These are phyloP conservation scores for Myxozyma udenii DNA, from an alignment of 805 yeast genomes.

Conservation along the genomic window DNA sequence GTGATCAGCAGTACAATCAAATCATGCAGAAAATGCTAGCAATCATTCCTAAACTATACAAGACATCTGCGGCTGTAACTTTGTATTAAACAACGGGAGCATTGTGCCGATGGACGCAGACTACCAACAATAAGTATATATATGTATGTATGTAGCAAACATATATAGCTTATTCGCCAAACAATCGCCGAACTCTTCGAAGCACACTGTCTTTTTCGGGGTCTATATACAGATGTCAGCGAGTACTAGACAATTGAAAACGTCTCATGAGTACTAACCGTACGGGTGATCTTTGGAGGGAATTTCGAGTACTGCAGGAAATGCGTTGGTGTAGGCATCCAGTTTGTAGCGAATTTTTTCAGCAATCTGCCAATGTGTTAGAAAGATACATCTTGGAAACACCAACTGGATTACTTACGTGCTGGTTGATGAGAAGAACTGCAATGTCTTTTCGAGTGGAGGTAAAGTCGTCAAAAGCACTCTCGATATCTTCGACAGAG, in stretches of 20 bases:
- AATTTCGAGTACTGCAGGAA: constrained; percentile 94
- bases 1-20: too few species aligned
- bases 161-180: constrained; percentile 91
- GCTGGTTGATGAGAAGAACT: constrained; percentile 87
- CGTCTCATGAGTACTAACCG: constrained; percentile 33
- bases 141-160: too few species aligned
- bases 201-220: constrained; percentile 96
- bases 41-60: too few species aligned
- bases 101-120: too few species aligned
- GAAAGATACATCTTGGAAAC: not conserved
- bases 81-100: not conserved
- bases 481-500: constrained; percentile 66
- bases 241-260: not conserved
- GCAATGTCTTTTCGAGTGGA: constrained; percentile 82
- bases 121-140: too few species aligned
- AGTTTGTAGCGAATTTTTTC: constrained; percentile 80
- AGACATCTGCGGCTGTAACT: not conserved
- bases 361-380: constrained; percentile 49
- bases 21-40: too few species aligned
- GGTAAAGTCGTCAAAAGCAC: constrained; percentile 73
- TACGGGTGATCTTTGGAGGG: constrained; percentile 99
- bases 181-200: constrained; percentile 88
- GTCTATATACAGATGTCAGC: constrained; percentile 43
- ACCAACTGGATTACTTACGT: constrained; percentile 38
- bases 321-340: constrained; percentile 82